Base-by-base conservation (phyloP, 257 asterid genomes). In the Fraxinus quadrangulata region DNA sequence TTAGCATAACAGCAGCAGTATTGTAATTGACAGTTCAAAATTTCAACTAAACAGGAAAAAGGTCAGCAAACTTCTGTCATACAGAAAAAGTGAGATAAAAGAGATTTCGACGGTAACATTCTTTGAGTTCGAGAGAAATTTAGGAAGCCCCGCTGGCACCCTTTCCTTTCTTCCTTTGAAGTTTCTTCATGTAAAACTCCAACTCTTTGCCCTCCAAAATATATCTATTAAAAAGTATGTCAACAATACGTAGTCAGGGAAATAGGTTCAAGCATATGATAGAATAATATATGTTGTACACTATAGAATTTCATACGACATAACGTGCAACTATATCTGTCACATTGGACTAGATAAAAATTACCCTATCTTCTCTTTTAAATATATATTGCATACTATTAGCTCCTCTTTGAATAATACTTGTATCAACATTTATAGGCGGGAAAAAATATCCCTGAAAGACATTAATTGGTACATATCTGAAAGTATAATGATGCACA, bases 91-190 rank as follows among this genome's bases (percentile, higher is more conserved):
- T 21, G 59, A 63, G 42, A 69, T 70, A 67, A 70, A 68, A 26
- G 36, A 71, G 26, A 31, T 61, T 51, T 74, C 34, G 54, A 17
- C 33, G 4, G 47, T 36, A 37, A 28, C 68, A 3, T 36, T 76
- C n/a, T 63, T 28, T 16, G 11, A 78, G 36, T 11, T 0, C 8
- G 54, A 45, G 19, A 45, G 1, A 45, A 45, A 14, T 3, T 45
- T 13, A 45, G 6, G 54, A 83, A 67, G 91, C 54, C 17, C 17
- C 54, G 17, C 54, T 14, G 3, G 17, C 54, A 45, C 54, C 54
- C 54, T 45, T 45, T 14, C 54, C 54, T 45, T 45, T 45, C 54
- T 45, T 45, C 54, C 19, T 14, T 3, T 45, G 54, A 14, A 45
- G 54, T 14, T 45, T 45, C 54, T 45, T 45, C 54, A 12, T 45